Evolutionary conservation across 495 filamentous ascomycete species (phyloP), one percentile per base, ranked within the genome.

Genomic region (Clavariopsis aquatica): DNA sequence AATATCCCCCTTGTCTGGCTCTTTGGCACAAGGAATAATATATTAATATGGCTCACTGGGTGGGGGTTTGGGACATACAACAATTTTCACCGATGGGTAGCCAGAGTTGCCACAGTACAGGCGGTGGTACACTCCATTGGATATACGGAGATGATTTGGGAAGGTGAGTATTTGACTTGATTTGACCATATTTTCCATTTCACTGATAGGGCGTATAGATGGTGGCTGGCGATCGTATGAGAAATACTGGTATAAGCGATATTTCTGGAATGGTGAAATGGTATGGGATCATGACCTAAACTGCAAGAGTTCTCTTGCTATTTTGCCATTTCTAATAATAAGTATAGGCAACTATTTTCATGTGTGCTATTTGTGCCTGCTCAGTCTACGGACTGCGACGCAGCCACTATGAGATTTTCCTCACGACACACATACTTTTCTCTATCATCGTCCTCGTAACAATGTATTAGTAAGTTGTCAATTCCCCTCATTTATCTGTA

Each of bases 331-430:
- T 9, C 31, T 55, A 24, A 1, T 27, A 49, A 27, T 2, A 5
- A 19, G 36, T 26, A n/a, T 41, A 84, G 81, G 83, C 78, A 0
- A 82, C 78, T 43, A 57, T 79, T 4, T 69, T 76, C 23, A 86
- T 84, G 79, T 60, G 78, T 8, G 34, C 82, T 1, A 52, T 85
- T 12, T 56, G 80, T 15, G 65, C 76, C 22, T 72, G 79, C 34
- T 82, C 83, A 0, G 64, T 83, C 7, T 76, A 81, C 36, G 76
- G 74, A 27, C 72, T 85, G 26, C 78, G 84, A 6, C 75, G 73
- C 34, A 72, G 71, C 28, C 72, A 70, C 10, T 86, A 85, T 63
- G 84, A 87, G 61, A 67, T 80, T 19, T 86, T 86, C 57, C 73
- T 85, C 10, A 61, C 81, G 19, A 67, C 77, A 26, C 84, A 87